These are phyloP conservation scores for Lepraria neglecta DNA, from an alignment of 495 filamentous ascomycete species.

Conservation along the genomic window DNA sequence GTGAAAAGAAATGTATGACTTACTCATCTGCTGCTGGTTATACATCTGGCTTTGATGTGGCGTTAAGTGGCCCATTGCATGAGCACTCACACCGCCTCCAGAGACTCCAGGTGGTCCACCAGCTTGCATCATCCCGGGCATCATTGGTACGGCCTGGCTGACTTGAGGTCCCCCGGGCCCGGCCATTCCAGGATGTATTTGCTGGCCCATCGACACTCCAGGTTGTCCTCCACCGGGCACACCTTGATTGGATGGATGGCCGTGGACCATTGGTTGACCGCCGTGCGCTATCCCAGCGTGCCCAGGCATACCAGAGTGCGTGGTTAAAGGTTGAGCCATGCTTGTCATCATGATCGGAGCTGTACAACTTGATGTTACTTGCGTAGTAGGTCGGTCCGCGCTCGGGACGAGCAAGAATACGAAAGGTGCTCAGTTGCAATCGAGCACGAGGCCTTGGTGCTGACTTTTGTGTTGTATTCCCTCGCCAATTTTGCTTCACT, in stretches of 20 bases:
- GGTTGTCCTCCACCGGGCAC: conserved; percentile 49
- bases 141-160: conserved; percentile 68
- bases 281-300: conserved; percentile 65
- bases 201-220: conserved; percentile 59
- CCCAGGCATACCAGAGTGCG: conserved; percentile 64
- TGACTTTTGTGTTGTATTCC: not conserved
- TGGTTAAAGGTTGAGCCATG: conserved; percentile 64
- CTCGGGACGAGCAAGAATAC: conserved; percentile 1
- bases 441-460: not conserved
- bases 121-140: conserved; percentile 76
- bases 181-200: conserved; percentile 80
- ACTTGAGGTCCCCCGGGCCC: conserved; percentile 72
- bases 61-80: conserved; percentile 73
- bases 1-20: not conserved
- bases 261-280: conserved; percentile 63
- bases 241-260: conserved; percentile 65
- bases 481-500: conserved; percentile 3
- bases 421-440: not conserved
- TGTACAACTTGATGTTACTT: conserved; percentile 31
- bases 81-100: conserved; percentile 60
- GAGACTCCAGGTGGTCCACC: conserved; percentile 42
- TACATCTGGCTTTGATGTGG: conserved; percentile 61
- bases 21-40: conserved; percentile 40
- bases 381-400: conserved; percentile 22
- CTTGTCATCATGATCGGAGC: conserved; percentile 55